Percentiles rank a stretch among this genome's conserved stretches.
Evolutionary conservation across 495 filamentous ascomycete species (phyloP).

Genomic region (Aspergillus hancockii): DNA sequence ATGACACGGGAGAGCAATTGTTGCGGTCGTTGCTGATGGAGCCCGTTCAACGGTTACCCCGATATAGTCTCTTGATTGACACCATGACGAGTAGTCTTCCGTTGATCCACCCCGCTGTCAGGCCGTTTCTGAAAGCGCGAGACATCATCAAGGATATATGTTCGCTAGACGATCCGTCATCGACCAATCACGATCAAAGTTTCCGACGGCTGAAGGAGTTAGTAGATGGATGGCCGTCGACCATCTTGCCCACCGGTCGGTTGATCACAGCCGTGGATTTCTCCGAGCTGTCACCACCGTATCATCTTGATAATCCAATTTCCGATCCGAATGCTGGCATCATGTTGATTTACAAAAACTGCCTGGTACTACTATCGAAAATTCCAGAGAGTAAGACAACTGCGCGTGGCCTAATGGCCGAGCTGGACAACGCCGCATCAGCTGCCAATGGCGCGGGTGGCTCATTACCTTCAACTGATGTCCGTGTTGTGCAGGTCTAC

Average conservation of each 20-base stretch:
- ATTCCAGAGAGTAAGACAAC: constrained; percentile 58
- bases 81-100: constrained; percentile 86
- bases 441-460: constrained; percentile 44
- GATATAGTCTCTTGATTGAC: constrained; percentile 94
- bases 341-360: constrained; percentile 82
- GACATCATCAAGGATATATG: constrained; percentile 95
- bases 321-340: constrained; percentile 59
- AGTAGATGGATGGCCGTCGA: constrained; percentile 77
- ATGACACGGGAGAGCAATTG: constrained; percentile 85
- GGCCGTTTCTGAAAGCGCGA: constrained; percentile 76
- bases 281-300: constrained; percentile 75
- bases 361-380: constrained; percentile 74
- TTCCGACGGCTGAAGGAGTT: constrained; percentile 71
- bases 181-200: constrained; percentile 67
- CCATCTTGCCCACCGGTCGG: constrained; percentile 71
- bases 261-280: constrained; percentile 85
- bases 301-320: constrained; percentile 43
- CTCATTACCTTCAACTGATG: constrained; percentile 48
- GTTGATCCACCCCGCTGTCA: constrained; percentile 77
- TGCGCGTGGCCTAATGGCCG: constrained; percentile 76
- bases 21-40: constrained; percentile 94
- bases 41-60: constrained; percentile 90
- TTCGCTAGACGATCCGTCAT: constrained; percentile 69
- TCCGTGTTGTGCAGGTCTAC: constrained; percentile 73
- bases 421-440: constrained; percentile 65